Percentiles rank a stretch among this genome's conserved stretches.
Conservation (phyloP, 352 stramenopile species). For the Globisporangium viniferum region DNA sequence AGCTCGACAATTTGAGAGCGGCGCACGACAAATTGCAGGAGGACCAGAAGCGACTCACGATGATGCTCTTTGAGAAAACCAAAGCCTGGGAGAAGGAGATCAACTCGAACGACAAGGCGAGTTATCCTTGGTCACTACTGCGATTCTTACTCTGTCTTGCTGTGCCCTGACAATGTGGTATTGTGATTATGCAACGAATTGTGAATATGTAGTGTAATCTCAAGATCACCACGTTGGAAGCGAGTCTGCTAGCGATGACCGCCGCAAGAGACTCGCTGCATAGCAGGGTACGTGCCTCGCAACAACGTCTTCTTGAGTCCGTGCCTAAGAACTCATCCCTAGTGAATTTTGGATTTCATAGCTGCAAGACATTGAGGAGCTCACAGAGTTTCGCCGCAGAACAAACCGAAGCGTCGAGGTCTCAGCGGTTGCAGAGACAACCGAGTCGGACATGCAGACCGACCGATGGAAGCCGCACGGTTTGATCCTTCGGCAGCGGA, state of each 20-base stretch:
- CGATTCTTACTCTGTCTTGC: neutral
- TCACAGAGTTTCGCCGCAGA: conserved; percentile 40
- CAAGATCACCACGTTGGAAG: conserved; percentile 43
- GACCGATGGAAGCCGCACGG: conserved; percentile 70
- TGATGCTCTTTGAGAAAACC: conserved; percentile 69
- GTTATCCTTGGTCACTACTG: neutral
- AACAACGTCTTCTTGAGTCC: neutral
- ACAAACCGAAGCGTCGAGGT: conserved; percentile 70
- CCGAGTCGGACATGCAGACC: conserved; percentile 62
- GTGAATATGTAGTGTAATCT: conserved; percentile 34
- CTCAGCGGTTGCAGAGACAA: conserved; percentile 35
- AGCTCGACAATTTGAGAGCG: conserved; percentile 29
- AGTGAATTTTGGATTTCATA: conserved; percentile 11
- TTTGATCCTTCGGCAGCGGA: conserved; percentile 69
- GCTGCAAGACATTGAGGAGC: conserved; percentile 62
- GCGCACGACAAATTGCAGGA: conserved; percentile 41
- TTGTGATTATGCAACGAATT: neutral
- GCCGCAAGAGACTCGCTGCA: conserved; percentile 34
- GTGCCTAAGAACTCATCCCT: neutral
- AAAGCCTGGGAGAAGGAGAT: conserved; percentile 72
- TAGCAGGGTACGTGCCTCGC: conserved; percentile 31
- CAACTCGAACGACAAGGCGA: conserved; percentile 42
- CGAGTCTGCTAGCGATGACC: conserved; percentile 22
- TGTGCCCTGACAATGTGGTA: neutral
- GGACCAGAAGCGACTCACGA: conserved; percentile 50